Evolutionary conservation across 225 moss, liverwort and hornwort species (phyloP).

Genomic region (Polytrichum commune): DNA sequence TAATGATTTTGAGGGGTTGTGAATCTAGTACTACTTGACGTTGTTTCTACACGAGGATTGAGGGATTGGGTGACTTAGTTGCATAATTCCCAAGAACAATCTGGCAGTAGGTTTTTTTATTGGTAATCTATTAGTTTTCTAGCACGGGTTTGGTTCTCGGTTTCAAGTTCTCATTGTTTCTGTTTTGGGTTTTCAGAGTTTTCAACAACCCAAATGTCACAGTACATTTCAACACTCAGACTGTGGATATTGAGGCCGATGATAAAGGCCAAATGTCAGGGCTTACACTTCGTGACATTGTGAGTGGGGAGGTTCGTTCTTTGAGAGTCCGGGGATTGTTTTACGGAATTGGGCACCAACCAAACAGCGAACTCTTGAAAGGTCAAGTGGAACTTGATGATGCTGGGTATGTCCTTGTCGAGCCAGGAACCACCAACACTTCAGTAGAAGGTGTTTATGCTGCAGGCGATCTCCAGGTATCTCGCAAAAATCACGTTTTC

Average conservation of each 20-base stretch:
- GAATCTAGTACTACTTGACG: too few relatives aligned
- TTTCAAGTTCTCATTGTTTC: conserved; percentile 1
- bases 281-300: conserved; percentile 47
- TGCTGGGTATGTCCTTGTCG: conserved; percentile 80
- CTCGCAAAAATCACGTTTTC: background rate
- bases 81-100: too few relatives aligned
- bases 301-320: conserved; percentile 42
- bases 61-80: too few relatives aligned
- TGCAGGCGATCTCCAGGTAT: conserved; percentile 95
- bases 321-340: conserved; percentile 79
- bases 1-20: background rate
- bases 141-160: background rate
- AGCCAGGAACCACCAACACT: conserved; percentile 77
- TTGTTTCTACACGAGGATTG: too few relatives aligned
- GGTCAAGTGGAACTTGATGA: conserved; percentile 95
- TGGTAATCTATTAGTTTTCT: too few relatives aligned
- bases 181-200: conserved; percentile 50
- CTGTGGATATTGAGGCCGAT: conserved; percentile 68
- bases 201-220: conserved; percentile 88
- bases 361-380: conserved; percentile 77
- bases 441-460: conserved; percentile 91
- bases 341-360: conserved; percentile 92
- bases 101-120: too few relatives aligned
- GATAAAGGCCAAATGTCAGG: conserved; percentile 86
- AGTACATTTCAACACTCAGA: conserved; percentile 89